These are phyloP conservation scores for Botrytis fabae DNA, from an alignment of 2,329 filamentous ascomycete species.

Conservation along the genomic window DNA sequence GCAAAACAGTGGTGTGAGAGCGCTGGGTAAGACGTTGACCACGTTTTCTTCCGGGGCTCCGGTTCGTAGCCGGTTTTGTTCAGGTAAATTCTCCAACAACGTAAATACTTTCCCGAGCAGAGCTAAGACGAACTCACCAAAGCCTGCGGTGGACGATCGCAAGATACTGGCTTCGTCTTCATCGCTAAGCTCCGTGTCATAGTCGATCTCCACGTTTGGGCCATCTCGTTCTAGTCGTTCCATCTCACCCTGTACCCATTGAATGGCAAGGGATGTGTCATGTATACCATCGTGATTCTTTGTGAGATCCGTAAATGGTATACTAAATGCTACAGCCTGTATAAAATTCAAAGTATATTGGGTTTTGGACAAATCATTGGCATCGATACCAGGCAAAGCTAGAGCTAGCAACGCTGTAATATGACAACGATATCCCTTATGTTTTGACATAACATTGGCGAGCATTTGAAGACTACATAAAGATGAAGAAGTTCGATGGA, in stretches of 20 bases:
- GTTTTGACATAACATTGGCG: slow-evolving; percentile 84
- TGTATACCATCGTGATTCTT: slow-evolving; percentile 66
- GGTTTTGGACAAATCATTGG: slow-evolving; percentile 96
- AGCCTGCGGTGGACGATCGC: slow-evolving; percentile 89
- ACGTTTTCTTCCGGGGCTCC: slow-evolving; percentile 96
- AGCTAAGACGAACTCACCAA: slow-evolving; percentile 88
- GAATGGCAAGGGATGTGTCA: slow-evolving; percentile 75
- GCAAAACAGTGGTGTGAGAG: slow-evolving; percentile 85
- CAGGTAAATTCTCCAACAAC: slow-evolving; percentile 89
- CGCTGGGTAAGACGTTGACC: slow-evolving; percentile 90
- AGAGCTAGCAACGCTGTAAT: slow-evolving; percentile 92
- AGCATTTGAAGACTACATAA: slow-evolving; percentile 90
- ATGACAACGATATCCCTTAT: slow-evolving; percentile 95
- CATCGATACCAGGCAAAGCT: slow-evolving; percentile 91
- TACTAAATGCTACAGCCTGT: slow-evolving; percentile 92
- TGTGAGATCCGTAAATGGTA: slow-evolving; percentile 83
- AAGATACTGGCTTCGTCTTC: slow-evolving; percentile 85
- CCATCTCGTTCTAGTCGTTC: slow-evolving; percentile 89
- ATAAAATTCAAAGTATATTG: slow-evolving; percentile 93
- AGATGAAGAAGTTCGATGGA: slow-evolving; percentile 93
- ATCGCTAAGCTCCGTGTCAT: slow-evolving; percentile 76
- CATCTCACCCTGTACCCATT: slow-evolving; percentile 94
- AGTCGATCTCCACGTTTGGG: slow-evolving; percentile 81
- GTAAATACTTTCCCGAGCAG: slow-evolving; percentile 95
- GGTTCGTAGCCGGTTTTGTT: slow-evolving; percentile 81